Base-by-base conservation (phyloP, 2,329 filamentous ascomycete species). In the Plenodomus biglobosus region DNA sequence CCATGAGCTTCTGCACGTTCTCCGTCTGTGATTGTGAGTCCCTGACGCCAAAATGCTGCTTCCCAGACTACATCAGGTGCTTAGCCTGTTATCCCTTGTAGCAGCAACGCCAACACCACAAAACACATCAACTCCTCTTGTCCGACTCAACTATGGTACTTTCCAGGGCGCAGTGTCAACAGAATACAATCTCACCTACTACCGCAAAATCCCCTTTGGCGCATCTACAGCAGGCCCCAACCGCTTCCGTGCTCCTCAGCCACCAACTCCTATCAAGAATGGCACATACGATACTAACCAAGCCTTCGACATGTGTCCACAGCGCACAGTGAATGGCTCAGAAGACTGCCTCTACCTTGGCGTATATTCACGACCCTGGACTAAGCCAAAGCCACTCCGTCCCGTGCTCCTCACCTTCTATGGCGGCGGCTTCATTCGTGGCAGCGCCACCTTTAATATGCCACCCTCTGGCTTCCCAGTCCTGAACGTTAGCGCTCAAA, bases 321-420 rank as follows among this genome's bases (percentile, higher is more conserved):
- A 84, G 65, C 73, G 80, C 55, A 81, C 78, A 0, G 79, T 78
- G 45, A 73, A 72, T 32, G 71, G 79, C 10, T 81, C 80, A 37
- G 83, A 85, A 70, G 82, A 85, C 58, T 85, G 83, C 55, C 71
- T 85, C 13, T 84, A 84, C 51, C 75, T 86, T 1, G 80, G 80
- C 10, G 69, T 86, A 0, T 85, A 83, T 66, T 77, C 80, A 3
- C 76, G 82, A 0, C 83, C 82, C 2, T 85, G 82, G 81, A 69
- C 62, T 0, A 61, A 62, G 1, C 39, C 44, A 19, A 59, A 67
- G 3, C 61, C 73, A n/a, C 66, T 77, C 1, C 73, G 80, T 2
- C 83, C 83, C 0, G 82, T 86, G 0, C 75, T 86, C 0, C 76
- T 85, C 2, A 77, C 78, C 3, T 85, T 83, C 61, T 84, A 82